A percentile compares a stretch with the other conserved stretches of the same genome.
Evolutionary conservation across 352 stramenopile genomes (phyloP).

Genomic region (Detonula confervacea): DNA sequence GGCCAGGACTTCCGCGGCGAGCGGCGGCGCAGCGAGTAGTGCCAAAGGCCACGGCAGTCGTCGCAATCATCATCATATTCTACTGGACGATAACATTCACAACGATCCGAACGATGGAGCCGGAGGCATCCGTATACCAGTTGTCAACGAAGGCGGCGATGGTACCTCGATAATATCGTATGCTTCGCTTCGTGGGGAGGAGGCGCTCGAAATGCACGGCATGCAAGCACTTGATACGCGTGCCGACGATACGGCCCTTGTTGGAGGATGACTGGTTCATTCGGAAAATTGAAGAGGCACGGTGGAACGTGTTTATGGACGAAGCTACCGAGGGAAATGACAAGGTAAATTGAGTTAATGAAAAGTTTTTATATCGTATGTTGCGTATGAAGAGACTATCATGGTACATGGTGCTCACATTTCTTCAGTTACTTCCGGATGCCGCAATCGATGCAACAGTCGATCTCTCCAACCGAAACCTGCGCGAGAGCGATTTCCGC

Average conservation of each 20-base stretch:
- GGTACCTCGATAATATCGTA: neutral
- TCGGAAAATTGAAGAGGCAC: neutral
- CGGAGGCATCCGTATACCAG: constrained; percentile 68
- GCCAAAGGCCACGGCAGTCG: too few relatives aligned
- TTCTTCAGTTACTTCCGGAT: neutral
- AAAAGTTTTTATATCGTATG: too few relatives aligned
- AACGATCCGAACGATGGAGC: neutral
- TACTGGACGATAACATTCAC: constrained; percentile 56
- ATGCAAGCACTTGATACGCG: constrained; percentile 57
- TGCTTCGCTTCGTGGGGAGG: neutral
- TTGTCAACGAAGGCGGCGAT: neutral
- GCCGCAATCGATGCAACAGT: neutral
- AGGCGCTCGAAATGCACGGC: neutral
- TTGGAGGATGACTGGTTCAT: neutral
- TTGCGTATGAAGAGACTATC: too few relatives aligned
- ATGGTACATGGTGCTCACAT: neutral
- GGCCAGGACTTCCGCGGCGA: constrained; percentile 18
- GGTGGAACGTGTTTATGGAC: neutral
- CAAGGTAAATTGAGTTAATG: neutral
- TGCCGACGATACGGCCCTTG: constrained; percentile 66
- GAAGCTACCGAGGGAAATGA: neutral
- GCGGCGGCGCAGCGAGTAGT: too few relatives aligned
- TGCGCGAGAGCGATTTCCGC: neutral
- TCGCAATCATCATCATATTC: constrained; percentile 79
- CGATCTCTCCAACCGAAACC: neutral